Evolutionary conservation across 192 early-diverging fungal species (phyloP).

Genomic region (Coemansia sp.): DNA sequence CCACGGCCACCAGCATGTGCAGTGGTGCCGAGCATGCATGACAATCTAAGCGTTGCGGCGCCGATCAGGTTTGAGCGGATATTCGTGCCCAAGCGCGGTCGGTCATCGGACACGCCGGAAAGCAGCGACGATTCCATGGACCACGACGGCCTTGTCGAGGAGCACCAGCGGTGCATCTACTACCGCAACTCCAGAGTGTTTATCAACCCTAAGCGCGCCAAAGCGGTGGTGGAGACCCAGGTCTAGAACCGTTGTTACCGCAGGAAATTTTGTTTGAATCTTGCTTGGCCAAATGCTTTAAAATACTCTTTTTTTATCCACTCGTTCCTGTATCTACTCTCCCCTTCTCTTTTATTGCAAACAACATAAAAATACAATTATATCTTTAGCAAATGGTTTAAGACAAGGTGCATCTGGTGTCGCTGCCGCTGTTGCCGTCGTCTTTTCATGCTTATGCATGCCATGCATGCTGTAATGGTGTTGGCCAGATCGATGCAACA

Average conservation of each 20-base stretch:
- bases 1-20: slow-evolving; percentile 6
- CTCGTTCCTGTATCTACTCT: too few relatives aligned
- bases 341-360: too few relatives aligned
- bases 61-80: slow-evolving; percentile 20
- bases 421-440: too few relatives aligned
- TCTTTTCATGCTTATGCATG: neutral
- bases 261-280: neutral
- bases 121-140: slow-evolving; percentile 3
- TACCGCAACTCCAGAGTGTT: slow-evolving; percentile 37
- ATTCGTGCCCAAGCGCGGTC: slow-evolving; percentile 40
- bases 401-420: too few relatives aligned
- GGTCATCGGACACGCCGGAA: slow-evolving; percentile 19
- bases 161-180: slow-evolving; percentile 42
- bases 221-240: slow-evolving; percentile 30
- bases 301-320: neutral
- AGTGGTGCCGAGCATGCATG: slow-evolving; percentile 1
- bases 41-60: neutral
- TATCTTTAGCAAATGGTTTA: neutral
- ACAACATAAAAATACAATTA: neutral
- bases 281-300: neutral
- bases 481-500: too few relatives aligned
- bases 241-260: neutral
- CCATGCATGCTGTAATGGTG: too few relatives aligned
- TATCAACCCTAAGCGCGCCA: slow-evolving; percentile 39
- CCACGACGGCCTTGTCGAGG: slow-evolving; percentile 8